Base-by-base conservation (phyloP, 208 protist genomes). In the Porcisia hertigi region DNA sequence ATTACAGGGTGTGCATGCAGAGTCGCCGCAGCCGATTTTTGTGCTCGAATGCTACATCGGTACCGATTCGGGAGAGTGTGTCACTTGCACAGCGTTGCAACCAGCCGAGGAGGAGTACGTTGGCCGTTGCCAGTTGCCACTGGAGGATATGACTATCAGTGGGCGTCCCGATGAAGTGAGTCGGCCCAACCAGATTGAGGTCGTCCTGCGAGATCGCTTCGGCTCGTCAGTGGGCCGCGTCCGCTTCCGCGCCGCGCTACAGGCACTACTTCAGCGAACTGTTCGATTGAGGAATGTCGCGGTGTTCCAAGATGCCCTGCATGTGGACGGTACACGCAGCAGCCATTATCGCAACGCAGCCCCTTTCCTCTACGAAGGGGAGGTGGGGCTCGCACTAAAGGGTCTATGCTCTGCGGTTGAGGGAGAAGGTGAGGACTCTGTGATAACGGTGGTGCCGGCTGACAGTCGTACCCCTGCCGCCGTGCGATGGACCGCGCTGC, bases 11-110 rank as follows among this genome's bases (percentile, higher is more conserved):
- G 57, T 11, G 57, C 4, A n/a, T 23, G 57, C 7, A 7, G 57
- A 9, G 57, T n/a, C 20, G 60, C 72, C 36, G 39, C 43, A 25
- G 45, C 58, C 30, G 23, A 45, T 49, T 12, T n/a, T 72, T 11
- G 65, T 78, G 9, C 63, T 69, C 20, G 74, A 78, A 63, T 78
- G 63, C 55, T 78, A 78, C 55, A 53, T 47, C 18, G 65, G 41
- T 30, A 20, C 47, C 7, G 14, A 1, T 45, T 9, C 23, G 65
- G 5, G 18, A 54, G 65, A 36, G 9, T 12, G 4, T 9, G 14
- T 30, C 20, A 60, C 57, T 11, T 60, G 57, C 20, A 30, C 57
- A 30, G 14, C 14, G 25, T 12, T 9, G 57, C 57, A 60, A 18
- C 60, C 39, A 25, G 18, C 18, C n/a, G 43, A 72, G 30, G 43